Base-by-base conservation (phyloP, 345 rosid species). In the Populus euphratica region DNA sequence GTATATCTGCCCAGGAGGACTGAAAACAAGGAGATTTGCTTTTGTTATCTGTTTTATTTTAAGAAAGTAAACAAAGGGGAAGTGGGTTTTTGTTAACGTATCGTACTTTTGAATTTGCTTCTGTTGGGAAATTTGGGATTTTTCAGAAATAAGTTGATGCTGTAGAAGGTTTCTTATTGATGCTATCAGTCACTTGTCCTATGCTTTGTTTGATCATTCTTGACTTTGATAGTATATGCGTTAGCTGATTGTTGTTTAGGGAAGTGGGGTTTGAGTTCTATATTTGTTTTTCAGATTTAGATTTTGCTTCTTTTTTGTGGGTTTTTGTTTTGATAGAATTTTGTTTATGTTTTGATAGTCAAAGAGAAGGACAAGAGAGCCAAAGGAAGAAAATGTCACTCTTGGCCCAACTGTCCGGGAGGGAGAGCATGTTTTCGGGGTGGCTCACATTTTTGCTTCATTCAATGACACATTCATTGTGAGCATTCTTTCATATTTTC, bases 381-480 rank as follows among this genome's bases (percentile, higher is more conserved):
- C 96, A 20, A 94, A 94, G 92, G 98, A 89, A 66, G 98, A 94
- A 70, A 90, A 77, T 64, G 91, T 92, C 35, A 91, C 89, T 2
- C 97, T 91, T 66, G 96, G 95, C 35, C 97, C 98, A 3, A 83
- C 92, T 50, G 90, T 91, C 36, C 85, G 88, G 21, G 97, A 92
- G 8, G 98, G 97, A 27, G 98, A 92, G 85, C 83, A 85, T 49
- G 96, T 87, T 67, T 92, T 94, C 12, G 98, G 98, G 2, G 97
- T 92, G 11, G 98, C 93, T 16, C 98, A 92, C 81, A 90, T 92
- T 33, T 94, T 88, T 75, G 98, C 98, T 20, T 94, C 97, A 0
- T 94, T 92, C 82, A 94, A 94, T 63, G 98, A 94, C 76, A 94
- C 98, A 7, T 94, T 94, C 84, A 94, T 94, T 64, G 98, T 94